Evolutionary conservation across 1,284 basidiomycete genomes (phyloP).

Genomic region (Leccinum subrobustum): DNA sequence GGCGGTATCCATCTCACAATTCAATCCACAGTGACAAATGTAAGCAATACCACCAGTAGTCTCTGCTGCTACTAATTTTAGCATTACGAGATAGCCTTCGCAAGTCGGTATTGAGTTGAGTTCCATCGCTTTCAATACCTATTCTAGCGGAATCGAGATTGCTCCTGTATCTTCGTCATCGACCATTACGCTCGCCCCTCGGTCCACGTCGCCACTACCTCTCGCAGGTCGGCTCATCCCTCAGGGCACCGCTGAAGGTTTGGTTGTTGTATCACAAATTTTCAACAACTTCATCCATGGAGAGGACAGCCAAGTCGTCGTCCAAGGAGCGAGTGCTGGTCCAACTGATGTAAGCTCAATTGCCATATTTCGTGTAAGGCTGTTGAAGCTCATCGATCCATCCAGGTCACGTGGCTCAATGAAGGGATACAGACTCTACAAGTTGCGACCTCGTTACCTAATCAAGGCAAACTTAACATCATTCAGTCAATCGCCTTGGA

Average conservation of each 20-base stretch:
- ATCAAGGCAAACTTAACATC: conserved; percentile 59
- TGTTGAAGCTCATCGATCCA: conserved; percentile 6
- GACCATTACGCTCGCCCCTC: conserved; percentile 57
- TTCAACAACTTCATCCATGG: conserved; percentile 79
- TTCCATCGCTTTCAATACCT: conserved; percentile 63
- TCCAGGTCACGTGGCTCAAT: conserved; percentile 72
- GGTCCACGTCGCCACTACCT: conserved; percentile 52
- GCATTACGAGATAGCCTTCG: conserved; percentile 49
- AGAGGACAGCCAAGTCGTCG: conserved; percentile 57
- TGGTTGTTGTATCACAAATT: conserved; percentile 60
- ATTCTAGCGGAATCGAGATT: conserved; percentile 52
- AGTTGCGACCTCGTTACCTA: conserved; percentile 63
- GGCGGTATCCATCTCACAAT: conserved; percentile 76
- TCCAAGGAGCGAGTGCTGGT: conserved; percentile 65
- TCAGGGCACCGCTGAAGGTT: conserved; percentile 52
- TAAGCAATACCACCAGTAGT: conserved; percentile 30
- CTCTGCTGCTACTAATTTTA: conserved; percentile 7
- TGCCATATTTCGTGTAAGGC: not conserved
- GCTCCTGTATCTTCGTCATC: conserved; percentile 54
- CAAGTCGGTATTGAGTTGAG: conserved; percentile 74
- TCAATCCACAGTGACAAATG: conserved; percentile 61
- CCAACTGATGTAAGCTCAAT: conserved; percentile 48
- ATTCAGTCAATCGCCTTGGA: conserved; percentile 69
- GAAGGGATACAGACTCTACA: conserved; percentile 70
- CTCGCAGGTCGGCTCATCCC: conserved; percentile 67